Evolutionary conservation across 2,329 filamentous ascomycete species (phyloP).

Genomic region (Hypoxylon sp.): DNA sequence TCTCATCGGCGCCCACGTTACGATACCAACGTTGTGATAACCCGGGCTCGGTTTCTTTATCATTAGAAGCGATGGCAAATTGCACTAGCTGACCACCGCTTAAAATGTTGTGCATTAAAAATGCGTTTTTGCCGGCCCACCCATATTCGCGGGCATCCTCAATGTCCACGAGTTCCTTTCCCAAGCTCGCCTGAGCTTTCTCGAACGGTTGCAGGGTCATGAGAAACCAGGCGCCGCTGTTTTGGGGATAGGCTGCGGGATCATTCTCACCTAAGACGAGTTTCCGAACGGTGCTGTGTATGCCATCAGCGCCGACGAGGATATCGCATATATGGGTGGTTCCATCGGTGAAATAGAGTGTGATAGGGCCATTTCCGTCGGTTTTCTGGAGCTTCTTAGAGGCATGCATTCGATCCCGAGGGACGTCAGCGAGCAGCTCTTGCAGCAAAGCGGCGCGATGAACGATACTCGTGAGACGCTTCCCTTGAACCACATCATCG

Average conservation of each 20-base stretch:
- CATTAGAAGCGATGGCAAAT: slow-evolving; percentile 41
- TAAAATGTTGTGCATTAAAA: slow-evolving; percentile 41
- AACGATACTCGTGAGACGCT: slow-evolving; percentile 8
- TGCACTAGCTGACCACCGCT: slow-evolving; percentile 45
- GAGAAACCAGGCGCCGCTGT: slow-evolving; percentile 45
- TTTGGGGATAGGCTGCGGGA: slow-evolving; percentile 42
- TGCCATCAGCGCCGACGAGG: slow-evolving; percentile 59
- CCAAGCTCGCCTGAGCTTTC: slow-evolving; percentile 43
- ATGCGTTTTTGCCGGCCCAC: slow-evolving; percentile 43
- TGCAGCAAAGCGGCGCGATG: slow-evolving; percentile 37
- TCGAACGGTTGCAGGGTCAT: slow-evolving; percentile 46
- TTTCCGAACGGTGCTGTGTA: slow-evolving; percentile 57
- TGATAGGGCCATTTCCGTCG: slow-evolving; percentile 26
- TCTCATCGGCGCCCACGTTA: slow-evolving; percentile 38
- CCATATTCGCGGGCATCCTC: slow-evolving; percentile 47
- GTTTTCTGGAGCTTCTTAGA: slow-evolving; percentile 45
- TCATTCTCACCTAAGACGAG: slow-evolving; percentile 54
- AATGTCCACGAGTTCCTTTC: slow-evolving; percentile 33
- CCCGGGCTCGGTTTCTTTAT: slow-evolving; percentile 23
- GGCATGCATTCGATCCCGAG: slow-evolving; percentile 43
- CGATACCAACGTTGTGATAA: slow-evolving; percentile 42
- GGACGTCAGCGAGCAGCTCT: slow-evolving; percentile 40
- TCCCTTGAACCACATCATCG: slow-evolving; percentile 2
- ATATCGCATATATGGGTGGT: slow-evolving; percentile 53
- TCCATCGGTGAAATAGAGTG: slow-evolving; percentile 44